phyloP scores from a whole-genome alignment of 495 filamentous ascomycete genomes.

The Trichoderma gamsii region DNA sequence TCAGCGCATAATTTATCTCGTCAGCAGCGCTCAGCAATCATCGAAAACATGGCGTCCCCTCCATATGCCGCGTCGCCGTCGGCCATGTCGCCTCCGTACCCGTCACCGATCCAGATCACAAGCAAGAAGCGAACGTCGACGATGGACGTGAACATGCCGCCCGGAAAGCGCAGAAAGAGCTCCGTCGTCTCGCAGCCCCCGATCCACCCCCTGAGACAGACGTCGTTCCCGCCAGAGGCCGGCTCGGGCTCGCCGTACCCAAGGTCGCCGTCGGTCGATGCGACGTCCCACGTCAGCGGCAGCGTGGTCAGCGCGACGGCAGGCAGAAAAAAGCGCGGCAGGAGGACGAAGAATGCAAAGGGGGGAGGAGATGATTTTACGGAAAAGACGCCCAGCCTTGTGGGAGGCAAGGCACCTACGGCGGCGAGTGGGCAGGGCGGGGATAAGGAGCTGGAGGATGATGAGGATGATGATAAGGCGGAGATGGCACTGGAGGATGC shows the following conservation, averaged over 20 bases:
- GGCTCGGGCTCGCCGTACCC: conserved; percentile 31
- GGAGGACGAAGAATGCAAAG: conserved; percentile 57
- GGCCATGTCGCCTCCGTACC: conserved; percentile 46
- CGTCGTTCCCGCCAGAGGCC: conserved; percentile 62
- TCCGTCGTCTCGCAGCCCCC: conserved; percentile 46
- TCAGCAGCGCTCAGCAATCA: background rate
- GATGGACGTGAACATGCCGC: conserved; percentile 32
- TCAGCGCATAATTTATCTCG: background rate
- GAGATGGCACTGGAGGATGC: conserved; percentile 62
- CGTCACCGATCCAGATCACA: conserved; percentile 42
- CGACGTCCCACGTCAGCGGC: conserved; percentile 63
- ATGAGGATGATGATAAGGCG: conserved; percentile 60
- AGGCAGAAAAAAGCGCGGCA: conserved; percentile 52
- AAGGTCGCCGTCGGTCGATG: conserved; percentile 62
- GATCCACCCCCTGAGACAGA: conserved; percentile 76
- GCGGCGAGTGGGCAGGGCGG: conserved; percentile 35
- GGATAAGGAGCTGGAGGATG: conserved; percentile 34
- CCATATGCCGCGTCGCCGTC: conserved; percentile 41
- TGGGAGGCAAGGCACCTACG: conserved; percentile 45
- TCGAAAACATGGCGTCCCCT: conserved; percentile 54
- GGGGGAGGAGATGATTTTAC: conserved; percentile 29
- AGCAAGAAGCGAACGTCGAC: conserved; percentile 55
- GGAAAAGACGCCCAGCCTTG: conserved; percentile 45
- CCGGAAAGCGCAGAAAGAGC: conserved; percentile 61
- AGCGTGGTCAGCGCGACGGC: conserved; percentile 50